phyloP scores from a whole-genome alignment of 192 early-diverging fungal genomes.

The Linnemannia zychae region DNA sequence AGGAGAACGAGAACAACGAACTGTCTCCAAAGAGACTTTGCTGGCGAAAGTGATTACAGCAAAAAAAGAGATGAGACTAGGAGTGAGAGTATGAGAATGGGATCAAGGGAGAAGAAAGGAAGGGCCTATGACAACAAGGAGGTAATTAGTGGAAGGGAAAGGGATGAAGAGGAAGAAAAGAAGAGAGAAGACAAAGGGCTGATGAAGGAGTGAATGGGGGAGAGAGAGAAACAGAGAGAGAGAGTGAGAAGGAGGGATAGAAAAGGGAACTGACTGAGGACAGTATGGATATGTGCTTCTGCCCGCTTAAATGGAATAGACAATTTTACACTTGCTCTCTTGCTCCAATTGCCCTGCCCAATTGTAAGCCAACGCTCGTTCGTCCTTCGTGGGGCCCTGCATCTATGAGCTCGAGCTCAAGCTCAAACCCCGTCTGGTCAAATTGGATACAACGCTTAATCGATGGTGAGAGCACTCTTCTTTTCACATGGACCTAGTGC shows the following conservation, averaged over 20 bases:
- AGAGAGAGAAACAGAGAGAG: not conserved
- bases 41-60: not conserved
- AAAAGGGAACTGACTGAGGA: not conserved
- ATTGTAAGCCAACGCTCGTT: not conserved
- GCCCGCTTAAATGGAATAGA: not conserved
- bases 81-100: not conserved
- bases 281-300: not conserved
- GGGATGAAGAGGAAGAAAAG: not conserved
- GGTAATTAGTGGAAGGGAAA: not conserved
- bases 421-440: not conserved
- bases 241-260: not conserved
- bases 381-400: not conserved
- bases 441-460: not conserved
- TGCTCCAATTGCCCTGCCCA: not conserved
- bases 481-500: not conserved
- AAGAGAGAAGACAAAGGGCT: not conserved
- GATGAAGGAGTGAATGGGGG: not conserved
- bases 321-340: not conserved
- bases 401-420: not conserved
- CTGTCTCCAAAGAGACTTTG: not conserved
- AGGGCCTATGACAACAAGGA: not conserved
- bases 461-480: slow-evolving; percentile 6
- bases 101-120: not conserved
- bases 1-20: not conserved
- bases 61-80: not conserved